A percentile compares a stretch with the other conserved stretches of the same genome.
phyloP scores from a whole-genome alignment of 2,329 filamentous ascomycete genomes.

The Orbilia brochopaga region DNA sequence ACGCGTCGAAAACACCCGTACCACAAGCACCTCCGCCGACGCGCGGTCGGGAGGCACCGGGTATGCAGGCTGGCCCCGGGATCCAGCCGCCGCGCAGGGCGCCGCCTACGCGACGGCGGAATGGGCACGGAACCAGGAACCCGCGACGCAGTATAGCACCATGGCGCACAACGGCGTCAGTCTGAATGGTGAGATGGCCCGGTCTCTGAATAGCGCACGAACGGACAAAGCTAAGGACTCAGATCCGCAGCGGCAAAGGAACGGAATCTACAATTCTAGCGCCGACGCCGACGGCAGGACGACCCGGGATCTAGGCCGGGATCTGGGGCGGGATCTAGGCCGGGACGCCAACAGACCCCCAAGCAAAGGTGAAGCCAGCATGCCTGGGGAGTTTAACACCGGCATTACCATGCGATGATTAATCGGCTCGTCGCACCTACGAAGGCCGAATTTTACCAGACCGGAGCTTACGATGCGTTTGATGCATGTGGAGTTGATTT shows the following conservation, averaged over 20 bases:
- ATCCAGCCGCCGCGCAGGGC: not conserved
- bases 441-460: no score
- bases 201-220: not conserved
- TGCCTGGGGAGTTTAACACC: not conserved
- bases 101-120: conserved; percentile 1
- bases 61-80: not conserved
- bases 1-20: not conserved
- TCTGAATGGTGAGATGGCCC: conserved; percentile 2
- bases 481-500: no score
- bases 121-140: conserved; percentile 1
- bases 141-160: not conserved
- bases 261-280: conserved; percentile 6
- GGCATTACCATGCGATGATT: not conserved
- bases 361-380: not conserved
- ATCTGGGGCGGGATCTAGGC: no score
- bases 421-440: not conserved
- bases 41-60: not conserved
- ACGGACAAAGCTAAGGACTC: not conserved
- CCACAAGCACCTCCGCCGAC: not conserved
- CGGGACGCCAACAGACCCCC: not conserved
- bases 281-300: not conserved
- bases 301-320: not conserved
- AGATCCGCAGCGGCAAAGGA: not conserved
- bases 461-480: no score
- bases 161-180: not conserved